Evolutionary conservation across 169 alveolate species (phyloP), one percentile per base, ranked within the genome.

Genomic region (Plasmodium inui): DNA sequence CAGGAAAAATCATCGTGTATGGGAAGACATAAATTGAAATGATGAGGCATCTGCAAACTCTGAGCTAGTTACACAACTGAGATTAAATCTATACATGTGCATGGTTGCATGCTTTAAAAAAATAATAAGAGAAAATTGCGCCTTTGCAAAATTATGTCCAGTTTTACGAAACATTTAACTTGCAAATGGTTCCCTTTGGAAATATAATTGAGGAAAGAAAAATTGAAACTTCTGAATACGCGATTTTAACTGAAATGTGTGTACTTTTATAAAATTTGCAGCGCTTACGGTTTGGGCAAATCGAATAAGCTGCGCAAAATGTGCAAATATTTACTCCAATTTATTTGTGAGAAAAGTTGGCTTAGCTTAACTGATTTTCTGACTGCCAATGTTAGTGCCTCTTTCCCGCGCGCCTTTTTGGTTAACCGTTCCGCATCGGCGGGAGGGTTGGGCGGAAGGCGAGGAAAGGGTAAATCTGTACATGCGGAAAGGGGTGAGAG

Each of bases 91-190:
- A 76, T 44, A n/a, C 57, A 39, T 76, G 57, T 37, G 7, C 50
- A 76, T 76, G 57, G 22, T 32, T 76, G 83, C 83, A 76, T 76
- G 83, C 57, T 76, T 30, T 34, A 76, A 76, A 76, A 28, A 12
- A 61, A 61, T 22, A 67, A 67, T 22, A 67, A 67, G 22, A 67
- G 22, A 67, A 67, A 22, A 22, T 22, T 67, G 39, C 37, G 37
- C 76, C 19, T 8, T 67, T 67, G 37, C 22, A 67, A 67, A 67
- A 26, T 67, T 19, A 50, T 17, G 61, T 26, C 76, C 37, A n/a
- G 12, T 26, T 67, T 26, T 28, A 67, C 37, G 37, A 67, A 67
- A 67, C n/a, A 22, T 22, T 67, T 67, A 67, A 67, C 76, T 22
- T 67, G 30, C 76, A 28, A 67, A 67, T 67, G 39, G 76, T 67